Conservation (phyloP, 345 rosid genomes). For the Moringa oleifera region DNA sequence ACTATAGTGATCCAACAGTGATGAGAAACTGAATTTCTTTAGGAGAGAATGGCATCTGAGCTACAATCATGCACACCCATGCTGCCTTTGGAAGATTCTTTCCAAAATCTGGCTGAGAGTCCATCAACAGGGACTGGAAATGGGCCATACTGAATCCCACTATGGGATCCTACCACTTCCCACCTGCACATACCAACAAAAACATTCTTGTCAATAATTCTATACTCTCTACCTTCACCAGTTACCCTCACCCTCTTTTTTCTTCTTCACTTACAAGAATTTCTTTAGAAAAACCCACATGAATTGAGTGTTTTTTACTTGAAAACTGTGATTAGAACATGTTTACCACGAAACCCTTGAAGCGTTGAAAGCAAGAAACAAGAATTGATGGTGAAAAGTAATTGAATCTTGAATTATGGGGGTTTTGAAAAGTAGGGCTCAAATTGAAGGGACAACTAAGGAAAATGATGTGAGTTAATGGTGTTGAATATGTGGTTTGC, state of each 20-base stretch:
- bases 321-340: too few relatives aligned
- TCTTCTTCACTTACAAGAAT: neutral
- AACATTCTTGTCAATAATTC: slow-evolving; percentile 15
- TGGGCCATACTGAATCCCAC: slow-evolving; percentile 65
- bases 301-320: too few relatives aligned
- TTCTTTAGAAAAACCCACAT: neutral
- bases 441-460: slow-evolving; percentile 4
- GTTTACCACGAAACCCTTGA: too few relatives aligned
- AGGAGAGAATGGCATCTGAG: neutral
- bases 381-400: too few relatives aligned
- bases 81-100: slow-evolving; percentile 21
- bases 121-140: slow-evolving; percentile 71
- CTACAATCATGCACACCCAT: neutral
- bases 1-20: neutral
- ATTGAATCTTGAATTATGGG: too few relatives aligned
- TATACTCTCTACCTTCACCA: neutral
- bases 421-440: neutral
- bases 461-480: neutral
- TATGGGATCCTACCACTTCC: slow-evolving; percentile 54
- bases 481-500: slow-evolving; percentile 6
- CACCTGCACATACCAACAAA: slow-evolving; percentile 51
- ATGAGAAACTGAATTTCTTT: neutral
- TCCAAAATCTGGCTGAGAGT: slow-evolving; percentile 68
- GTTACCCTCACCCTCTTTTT: neutral
- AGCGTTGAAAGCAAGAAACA: too few relatives aligned